Base-by-base conservation (phyloP, 495 filamentous ascomycete species). In the Neurospora sp. region DNA sequence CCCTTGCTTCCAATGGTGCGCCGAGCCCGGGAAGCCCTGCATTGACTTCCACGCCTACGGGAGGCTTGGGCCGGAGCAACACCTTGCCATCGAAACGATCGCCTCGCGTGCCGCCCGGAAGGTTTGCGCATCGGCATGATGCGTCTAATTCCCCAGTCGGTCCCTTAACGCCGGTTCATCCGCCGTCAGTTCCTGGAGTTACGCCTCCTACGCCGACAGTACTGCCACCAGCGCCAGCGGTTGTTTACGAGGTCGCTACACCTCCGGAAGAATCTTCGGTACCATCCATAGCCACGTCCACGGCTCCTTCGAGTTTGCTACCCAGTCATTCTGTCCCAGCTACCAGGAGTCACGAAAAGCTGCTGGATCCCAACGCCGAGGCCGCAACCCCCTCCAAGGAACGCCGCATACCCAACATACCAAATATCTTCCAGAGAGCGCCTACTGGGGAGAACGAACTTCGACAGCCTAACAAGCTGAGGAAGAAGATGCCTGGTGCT, bases 1-100 rank as follows among this genome's bases (percentile, higher is more conserved):
- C 92, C 20, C 86, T 91, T 48, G 84, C 89, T 59, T 93, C 92
- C 4, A 90, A 90, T 77, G 90, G 86, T 72, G 84, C 87, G 39
- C 89, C 91, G 4, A 94, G 90, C 72, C 92, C 93, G 5, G 88
- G 86, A 11, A 93, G 91, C 69, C 92, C 93, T 10, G 87, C 88
- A 2, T 86, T 88, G 9, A 79, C 82, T 7, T 74, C 82, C 7
- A 86, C 82, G 5, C 83, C 85, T 9, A 85, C 84, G 37, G 85
- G 88, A 74, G 93, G 93, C 9, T 86, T 99, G 44, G 91, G 92
- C 74, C 87, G 96, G 76, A 98, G 94, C 82, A 99, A 98, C 81
- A 99, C 96, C 10, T 83, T 98, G 20, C 96, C 96, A n/a, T 95
- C 94, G 3, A 96, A 96, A 80, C 93, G 90, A 83, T 94, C 95